phyloP scores from a whole-genome alignment of 2,329 filamentous ascomycete species.

The Monilinia polystroma region DNA sequence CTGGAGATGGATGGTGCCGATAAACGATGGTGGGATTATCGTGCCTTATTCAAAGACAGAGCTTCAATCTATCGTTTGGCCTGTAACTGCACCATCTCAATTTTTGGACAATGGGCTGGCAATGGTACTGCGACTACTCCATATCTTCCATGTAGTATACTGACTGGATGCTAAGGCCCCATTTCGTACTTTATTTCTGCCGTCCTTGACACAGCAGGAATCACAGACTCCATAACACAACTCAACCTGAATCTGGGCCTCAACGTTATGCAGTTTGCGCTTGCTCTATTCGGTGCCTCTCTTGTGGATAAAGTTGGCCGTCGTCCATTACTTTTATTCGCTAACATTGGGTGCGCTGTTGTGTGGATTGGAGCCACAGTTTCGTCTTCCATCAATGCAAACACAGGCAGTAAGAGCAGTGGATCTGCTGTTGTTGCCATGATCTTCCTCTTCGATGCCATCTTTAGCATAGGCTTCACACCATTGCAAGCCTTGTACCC shows the following conservation, averaged over 20 bases:
- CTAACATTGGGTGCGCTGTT: conserved; percentile 48
- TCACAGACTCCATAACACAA: conserved; percentile 47
- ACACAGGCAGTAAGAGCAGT: conserved; percentile 37
- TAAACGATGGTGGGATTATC: conserved; percentile 57
- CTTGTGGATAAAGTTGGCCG: conserved; percentile 58
- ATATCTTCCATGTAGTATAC: not conserved
- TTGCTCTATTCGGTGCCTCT: conserved; percentile 52
- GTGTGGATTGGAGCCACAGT: conserved; percentile 51
- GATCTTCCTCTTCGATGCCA: conserved; percentile 54
- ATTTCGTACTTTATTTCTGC: conserved; percentile 55
- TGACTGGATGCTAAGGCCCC: conserved; percentile 28
- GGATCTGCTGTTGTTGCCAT: conserved; percentile 50
- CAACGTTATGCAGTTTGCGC: conserved; percentile 53
- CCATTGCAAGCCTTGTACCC: conserved; percentile 50
- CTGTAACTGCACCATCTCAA: conserved; percentile 50
- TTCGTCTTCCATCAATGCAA: conserved; percentile 28
- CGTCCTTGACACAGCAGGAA: conserved; percentile 51
- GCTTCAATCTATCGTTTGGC: conserved; percentile 50
- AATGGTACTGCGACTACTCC: conserved; percentile 28
- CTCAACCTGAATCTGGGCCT: conserved; percentile 55
- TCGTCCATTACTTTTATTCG: conserved; percentile 52
- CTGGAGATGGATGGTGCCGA: conserved; percentile 51
- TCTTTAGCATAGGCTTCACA: conserved; percentile 49
- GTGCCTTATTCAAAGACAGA: conserved; percentile 51
- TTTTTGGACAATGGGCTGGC: conserved; percentile 53